phyloP scores from a whole-genome alignment of 2,329 filamentous ascomycete genomes.

The Plenodomus biglobosus region DNA sequence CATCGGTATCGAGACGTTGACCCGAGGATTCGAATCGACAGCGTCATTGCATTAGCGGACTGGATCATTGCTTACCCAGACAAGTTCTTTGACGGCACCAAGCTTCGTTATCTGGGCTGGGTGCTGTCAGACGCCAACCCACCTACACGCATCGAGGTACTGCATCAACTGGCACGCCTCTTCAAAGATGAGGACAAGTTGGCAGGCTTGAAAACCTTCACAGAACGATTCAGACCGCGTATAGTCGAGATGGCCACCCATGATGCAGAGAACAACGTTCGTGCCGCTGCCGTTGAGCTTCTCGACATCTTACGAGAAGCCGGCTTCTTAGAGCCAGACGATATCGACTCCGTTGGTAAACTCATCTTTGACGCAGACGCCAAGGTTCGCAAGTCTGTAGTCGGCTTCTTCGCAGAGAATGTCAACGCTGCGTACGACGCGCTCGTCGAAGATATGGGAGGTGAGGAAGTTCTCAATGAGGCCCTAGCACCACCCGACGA shows the following conservation, averaged over 20 bases:
- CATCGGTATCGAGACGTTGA: constrained; percentile 96
- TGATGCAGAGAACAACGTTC: constrained; percentile 79
- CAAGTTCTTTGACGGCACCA: constrained; percentile 85
- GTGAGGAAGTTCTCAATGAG: constrained; percentile 75
- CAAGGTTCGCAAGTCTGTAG: constrained; percentile 83
- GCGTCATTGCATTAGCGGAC: constrained; percentile 78
- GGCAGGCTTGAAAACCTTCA: constrained; percentile 78
- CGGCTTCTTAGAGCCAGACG: constrained; percentile 84
- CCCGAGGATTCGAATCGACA: constrained; percentile 83
- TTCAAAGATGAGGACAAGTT: constrained; percentile 81
- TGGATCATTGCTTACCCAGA: constrained; percentile 88
- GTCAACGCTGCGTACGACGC: constrained; percentile 78
- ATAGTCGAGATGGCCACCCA: constrained; percentile 90
- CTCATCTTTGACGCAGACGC: constrained; percentile 87
- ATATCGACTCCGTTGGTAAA: constrained; percentile 84
- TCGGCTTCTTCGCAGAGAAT: constrained; percentile 86
- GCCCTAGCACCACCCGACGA: constrained; percentile 69
- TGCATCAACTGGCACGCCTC: constrained; percentile 78
- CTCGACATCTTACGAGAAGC: constrained; percentile 80
- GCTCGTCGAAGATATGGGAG: constrained; percentile 81
- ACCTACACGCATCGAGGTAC: constrained; percentile 76
- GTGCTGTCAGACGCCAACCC: constrained; percentile 80
- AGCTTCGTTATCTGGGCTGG: constrained; percentile 94
- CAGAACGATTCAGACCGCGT: constrained; percentile 83
- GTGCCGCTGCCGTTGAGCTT: constrained; percentile 77